Evolutionary conservation across 176 grass and related monocot genomes (phyloP).

Genomic region (Carex scoparia): DNA sequence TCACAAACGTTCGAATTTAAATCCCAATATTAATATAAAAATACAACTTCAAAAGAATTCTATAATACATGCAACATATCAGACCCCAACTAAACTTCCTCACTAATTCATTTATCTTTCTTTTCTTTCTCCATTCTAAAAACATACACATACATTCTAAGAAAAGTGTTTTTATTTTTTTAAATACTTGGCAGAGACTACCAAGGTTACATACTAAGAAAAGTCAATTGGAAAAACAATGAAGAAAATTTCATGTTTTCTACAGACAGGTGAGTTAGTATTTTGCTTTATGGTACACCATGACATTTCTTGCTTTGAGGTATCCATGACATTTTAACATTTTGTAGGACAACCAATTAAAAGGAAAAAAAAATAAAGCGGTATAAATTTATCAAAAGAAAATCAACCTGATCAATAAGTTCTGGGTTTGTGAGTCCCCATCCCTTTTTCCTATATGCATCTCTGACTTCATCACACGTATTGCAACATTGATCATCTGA

Average conservation of each 20-base stretch:
- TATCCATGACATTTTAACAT: neutral
- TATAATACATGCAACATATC: slow-evolving; percentile 8
- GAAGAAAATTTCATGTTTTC: slow-evolving; percentile 4
- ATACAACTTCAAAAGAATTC: slow-evolving; percentile 21
- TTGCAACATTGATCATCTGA: slow-evolving; percentile 96
- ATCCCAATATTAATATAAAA: neutral
- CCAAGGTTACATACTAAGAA: neutral
- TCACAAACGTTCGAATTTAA: neutral
- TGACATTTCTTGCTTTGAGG: neutral
- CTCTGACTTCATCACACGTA: slow-evolving; percentile 95
- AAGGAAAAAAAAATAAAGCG: neutral
- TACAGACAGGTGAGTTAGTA: neutral
- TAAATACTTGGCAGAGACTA: too few relatives aligned
- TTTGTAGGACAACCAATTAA: neutral
- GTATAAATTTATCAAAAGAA: slow-evolving; percentile 16
- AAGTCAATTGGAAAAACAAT: neutral
- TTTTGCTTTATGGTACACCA: neutral
- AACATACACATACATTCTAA: neutral
- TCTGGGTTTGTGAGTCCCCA: slow-evolving; percentile 78
- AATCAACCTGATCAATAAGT: slow-evolving; percentile 74
- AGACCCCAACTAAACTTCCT: neutral
- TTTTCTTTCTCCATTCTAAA: neutral
- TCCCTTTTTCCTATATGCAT: slow-evolving; percentile 81
- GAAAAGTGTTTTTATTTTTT: neutral
- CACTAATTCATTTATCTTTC: neutral